Percentiles rank a stretch among this genome's conserved stretches.
These are phyloP conservation scores for Trapa incisa DNA, from an alignment of 345 rosid species.

Conservation along the genomic window DNA sequence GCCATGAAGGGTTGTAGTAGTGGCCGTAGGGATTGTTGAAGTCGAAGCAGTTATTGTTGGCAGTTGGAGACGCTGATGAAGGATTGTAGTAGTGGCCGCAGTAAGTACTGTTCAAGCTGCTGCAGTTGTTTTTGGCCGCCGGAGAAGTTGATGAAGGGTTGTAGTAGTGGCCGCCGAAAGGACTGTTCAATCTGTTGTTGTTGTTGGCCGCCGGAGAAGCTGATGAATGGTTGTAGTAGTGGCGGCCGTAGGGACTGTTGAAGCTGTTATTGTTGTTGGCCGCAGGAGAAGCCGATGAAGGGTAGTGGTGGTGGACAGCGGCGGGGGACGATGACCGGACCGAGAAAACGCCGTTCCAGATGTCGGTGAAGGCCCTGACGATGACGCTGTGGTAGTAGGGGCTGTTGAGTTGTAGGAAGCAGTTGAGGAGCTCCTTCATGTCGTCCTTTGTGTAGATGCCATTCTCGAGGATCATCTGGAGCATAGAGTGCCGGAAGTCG, in stretches of 20 bases:
- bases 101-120: too few relatives aligned
- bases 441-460: slow-evolving; percentile 77
- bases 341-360: slow-evolving; percentile 77
- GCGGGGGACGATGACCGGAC: slow-evolving; percentile 10
- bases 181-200: too few relatives aligned
- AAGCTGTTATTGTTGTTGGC: not conserved
- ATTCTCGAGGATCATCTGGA: slow-evolving; percentile 88
- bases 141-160: too few relatives aligned
- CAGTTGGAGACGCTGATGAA: too few relatives aligned
- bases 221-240: too few relatives aligned
- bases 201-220: too few relatives aligned
- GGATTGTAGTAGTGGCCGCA: not conserved
- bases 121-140: too few relatives aligned
- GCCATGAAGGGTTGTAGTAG: slow-evolving; percentile 5
- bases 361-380: slow-evolving; percentile 80
- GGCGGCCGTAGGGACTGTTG: not conserved
- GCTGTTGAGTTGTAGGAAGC: slow-evolving; percentile 74
- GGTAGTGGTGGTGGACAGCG: not conserved
- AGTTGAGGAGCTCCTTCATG: slow-evolving; percentile 62
- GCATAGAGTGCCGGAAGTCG: slow-evolving; percentile 86
- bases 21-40: not conserved
- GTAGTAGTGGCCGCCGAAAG: too few relatives aligned
- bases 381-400: slow-evolving; percentile 72
- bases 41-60: too few relatives aligned
- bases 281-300: not conserved